Conservation (phyloP, 176 grass and related monocot species). For the Oryza brachyantha region DNA sequence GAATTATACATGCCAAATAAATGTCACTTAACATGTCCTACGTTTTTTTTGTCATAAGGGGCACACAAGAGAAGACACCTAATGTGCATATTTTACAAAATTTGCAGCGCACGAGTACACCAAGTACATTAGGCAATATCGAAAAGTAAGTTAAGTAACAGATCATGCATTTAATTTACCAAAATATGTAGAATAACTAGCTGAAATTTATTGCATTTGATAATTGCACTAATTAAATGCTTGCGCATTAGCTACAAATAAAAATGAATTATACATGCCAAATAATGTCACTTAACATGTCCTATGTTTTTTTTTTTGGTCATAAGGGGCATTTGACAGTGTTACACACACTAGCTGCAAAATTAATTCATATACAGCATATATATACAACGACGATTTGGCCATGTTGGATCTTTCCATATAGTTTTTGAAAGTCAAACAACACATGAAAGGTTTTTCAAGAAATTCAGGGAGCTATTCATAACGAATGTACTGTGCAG, state of each 20-base stretch:
- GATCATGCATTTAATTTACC: constrained; percentile 8
- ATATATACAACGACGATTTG: background rate
- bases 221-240: background rate
- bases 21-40: background rate
- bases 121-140: background rate
- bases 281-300: background rate
- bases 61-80: background rate
- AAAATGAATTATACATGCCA: background rate
- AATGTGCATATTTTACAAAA: constrained; percentile 24
- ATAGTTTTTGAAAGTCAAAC: background rate
- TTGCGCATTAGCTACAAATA: background rate
- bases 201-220: background rate
- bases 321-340: too few relatives aligned
- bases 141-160: background rate
- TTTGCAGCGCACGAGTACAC: background rate
- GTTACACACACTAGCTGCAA: background rate
- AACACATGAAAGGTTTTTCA: background rate
- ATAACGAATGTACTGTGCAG: background rate
- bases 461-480: background rate
- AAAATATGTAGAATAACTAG: background rate
- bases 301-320: background rate
- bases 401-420: background rate
- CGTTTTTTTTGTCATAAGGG: too few relatives aligned
- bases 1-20: background rate
- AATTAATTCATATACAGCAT: background rate